Percentiles rank a stretch among this genome's conserved stretches.
Evolutionary conservation across 495 filamentous ascomycete species (phyloP).

Genomic region (Aspergillus sparsus): DNA sequence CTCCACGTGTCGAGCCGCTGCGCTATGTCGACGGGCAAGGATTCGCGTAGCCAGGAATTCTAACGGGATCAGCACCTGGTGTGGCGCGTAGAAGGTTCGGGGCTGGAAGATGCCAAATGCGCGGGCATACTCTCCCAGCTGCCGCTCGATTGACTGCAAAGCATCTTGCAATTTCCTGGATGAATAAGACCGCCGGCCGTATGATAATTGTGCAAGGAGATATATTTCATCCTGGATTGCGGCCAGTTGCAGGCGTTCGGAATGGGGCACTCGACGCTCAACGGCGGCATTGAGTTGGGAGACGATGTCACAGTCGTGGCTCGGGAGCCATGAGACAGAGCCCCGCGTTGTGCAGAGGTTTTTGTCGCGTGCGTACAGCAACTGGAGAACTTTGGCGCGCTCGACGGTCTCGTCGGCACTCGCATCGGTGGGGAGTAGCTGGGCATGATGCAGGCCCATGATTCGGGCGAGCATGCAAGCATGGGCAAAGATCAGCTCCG

Average conservation of each 20-base stretch:
- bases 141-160: constrained; percentile 7
- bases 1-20: background rate
- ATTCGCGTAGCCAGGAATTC: constrained; percentile 3
- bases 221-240: constrained; percentile 9
- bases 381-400: constrained; percentile 11
- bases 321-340: constrained; percentile 9
- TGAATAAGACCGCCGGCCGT: background rate
- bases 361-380: constrained; percentile 4
- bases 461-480: constrained; percentile 9
- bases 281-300: background rate
- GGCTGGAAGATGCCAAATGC: background rate
- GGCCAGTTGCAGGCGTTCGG: constrained; percentile 4
- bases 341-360: background rate
- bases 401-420: background rate
- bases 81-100: background rate
- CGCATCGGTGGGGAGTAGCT: background rate
- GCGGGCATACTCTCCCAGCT: constrained; percentile 2
- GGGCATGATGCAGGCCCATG: constrained; percentile 1
- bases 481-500: constrained; percentile 11
- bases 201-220: background rate
- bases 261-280: background rate
- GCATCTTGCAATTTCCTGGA: background rate
- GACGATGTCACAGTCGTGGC: constrained; percentile 3
- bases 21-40: background rate
- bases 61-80: background rate